phyloP scores from a whole-genome alignment of 768 basidiomycete species.

The Hysterangium stoloniferum region DNA sequence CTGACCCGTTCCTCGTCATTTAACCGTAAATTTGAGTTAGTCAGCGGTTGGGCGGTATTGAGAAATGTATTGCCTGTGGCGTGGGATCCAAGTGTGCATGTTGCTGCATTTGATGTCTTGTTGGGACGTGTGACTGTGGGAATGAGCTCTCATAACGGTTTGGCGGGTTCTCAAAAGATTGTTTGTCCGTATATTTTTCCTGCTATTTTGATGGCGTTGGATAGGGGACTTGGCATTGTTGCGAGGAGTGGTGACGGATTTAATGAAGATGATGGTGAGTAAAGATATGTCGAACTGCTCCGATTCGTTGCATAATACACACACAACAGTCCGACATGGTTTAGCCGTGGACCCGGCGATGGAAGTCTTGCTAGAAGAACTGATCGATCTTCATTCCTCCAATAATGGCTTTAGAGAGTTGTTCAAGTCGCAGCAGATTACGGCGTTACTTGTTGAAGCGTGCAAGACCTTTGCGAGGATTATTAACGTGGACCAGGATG shows the following conservation, averaged over 20 bases:
- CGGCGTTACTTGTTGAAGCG: conserved; percentile 57
- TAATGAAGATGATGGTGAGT: conserved; percentile 23
- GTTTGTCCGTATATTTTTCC: conserved; percentile 64
- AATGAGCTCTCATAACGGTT: conserved; percentile 18
- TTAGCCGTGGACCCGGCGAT: conserved; percentile 32
- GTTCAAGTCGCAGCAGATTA: conserved; percentile 66
- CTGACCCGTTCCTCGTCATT: conserved; percentile 53
- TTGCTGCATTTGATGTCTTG: conserved; percentile 61
- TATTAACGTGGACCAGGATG: conserved; percentile 28
- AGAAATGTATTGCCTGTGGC: conserved; percentile 54
- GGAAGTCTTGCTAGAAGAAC: conserved; percentile 57
- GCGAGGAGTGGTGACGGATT: background rate
- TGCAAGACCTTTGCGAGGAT: conserved; percentile 48
- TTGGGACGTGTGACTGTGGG: conserved; percentile 36
- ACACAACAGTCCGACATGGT: background rate
- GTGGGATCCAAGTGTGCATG: conserved; percentile 66
- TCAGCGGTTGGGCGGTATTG: conserved; percentile 76
- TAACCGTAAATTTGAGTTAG: conserved; percentile 73
- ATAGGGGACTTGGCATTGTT: conserved; percentile 40
- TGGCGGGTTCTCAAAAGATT: conserved; percentile 22
- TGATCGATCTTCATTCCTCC: conserved; percentile 61
- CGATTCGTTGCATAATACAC: conserved; percentile 9
- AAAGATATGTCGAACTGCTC: no score
- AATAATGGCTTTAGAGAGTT: conserved; percentile 60
- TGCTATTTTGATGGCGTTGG: conserved; percentile 62